phyloP scores from a whole-genome alignment of 1,284 basidiomycete species.

The Moesziomyces globuligerus region DNA sequence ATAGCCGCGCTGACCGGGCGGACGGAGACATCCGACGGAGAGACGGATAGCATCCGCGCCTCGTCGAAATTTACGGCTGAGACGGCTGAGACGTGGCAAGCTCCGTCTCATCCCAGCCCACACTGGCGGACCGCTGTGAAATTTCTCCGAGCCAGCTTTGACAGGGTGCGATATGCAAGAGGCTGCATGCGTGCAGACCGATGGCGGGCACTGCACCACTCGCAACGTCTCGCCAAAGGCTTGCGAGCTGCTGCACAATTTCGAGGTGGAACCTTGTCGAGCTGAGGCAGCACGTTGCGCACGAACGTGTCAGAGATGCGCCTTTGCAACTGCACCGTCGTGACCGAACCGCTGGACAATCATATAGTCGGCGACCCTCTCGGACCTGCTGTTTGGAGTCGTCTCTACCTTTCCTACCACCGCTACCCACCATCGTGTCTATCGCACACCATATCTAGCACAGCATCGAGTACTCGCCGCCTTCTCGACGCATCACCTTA shows the following conservation, averaged over 20 bases:
- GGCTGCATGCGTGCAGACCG: neutral
- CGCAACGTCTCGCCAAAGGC: too few species aligned
- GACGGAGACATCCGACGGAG: conserved; percentile 1
- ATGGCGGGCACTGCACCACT: too few species aligned
- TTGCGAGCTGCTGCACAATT: neutral
- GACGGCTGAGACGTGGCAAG: neutral
- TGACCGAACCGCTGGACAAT: neutral
- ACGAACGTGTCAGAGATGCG: neutral
- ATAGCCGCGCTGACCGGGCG: neutral
- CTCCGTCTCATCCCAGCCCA: too few species aligned
- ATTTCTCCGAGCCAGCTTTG: too few species aligned
- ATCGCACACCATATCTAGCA: too few species aligned
- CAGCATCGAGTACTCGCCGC: too few species aligned
- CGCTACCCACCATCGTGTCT: neutral
- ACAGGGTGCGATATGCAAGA: neutral
- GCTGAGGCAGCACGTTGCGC: conserved; percentile 1
- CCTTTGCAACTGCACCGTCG: neutral
- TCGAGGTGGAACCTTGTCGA: neutral
- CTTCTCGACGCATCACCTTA: too few species aligned
- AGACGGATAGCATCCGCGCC: neutral
- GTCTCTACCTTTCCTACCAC: neutral
- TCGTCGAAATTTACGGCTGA: neutral
- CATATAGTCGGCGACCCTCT: neutral
- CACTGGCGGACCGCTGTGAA: neutral
- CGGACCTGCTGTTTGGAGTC: neutral